These are phyloP conservation scores for Magnolia officinalis DNA, from an alignment of 164 flowering plant genomes.

Conservation along the genomic window DNA sequence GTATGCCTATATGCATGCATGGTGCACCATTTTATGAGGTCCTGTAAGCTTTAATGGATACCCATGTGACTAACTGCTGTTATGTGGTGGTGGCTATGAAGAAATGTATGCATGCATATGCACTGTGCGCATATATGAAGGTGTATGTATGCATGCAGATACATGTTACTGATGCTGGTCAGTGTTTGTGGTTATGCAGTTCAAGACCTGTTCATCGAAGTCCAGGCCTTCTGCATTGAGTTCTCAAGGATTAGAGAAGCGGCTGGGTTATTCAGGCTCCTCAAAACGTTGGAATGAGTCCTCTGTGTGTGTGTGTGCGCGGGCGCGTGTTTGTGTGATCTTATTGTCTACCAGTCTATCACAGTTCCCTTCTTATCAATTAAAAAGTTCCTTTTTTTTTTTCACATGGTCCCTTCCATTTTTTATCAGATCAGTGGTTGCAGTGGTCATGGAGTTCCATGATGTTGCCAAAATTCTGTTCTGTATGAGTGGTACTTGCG, in stretches of 20 bases:
- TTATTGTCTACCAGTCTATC: neutral
- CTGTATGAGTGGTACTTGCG: too few species aligned
- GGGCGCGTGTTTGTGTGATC: neutral
- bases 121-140: neutral
- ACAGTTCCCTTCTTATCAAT: neutral
- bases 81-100: neutral
- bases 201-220: constrained; percentile 92
- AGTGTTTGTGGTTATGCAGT: constrained; percentile 50
- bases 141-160: neutral
- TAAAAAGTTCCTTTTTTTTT: neutral
- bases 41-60: neutral
- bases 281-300: constrained; percentile 67
- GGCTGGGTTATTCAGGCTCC: constrained; percentile 87
- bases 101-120: neutral
- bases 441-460: too few species aligned
- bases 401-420: neutral
- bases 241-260: constrained; percentile 95
- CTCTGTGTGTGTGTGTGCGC: neutral
- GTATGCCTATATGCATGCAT: neutral
- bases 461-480: too few species aligned
- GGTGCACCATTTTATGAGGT: neutral
- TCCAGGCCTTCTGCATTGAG: constrained; percentile 95
- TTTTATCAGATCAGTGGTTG: neutral
- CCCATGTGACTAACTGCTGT: neutral
- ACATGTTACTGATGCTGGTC: neutral